Evolutionary conservation across 2,329 filamentous ascomycete genomes (phyloP).

Genomic region (Sporothrix pseudoabietina): DNA sequence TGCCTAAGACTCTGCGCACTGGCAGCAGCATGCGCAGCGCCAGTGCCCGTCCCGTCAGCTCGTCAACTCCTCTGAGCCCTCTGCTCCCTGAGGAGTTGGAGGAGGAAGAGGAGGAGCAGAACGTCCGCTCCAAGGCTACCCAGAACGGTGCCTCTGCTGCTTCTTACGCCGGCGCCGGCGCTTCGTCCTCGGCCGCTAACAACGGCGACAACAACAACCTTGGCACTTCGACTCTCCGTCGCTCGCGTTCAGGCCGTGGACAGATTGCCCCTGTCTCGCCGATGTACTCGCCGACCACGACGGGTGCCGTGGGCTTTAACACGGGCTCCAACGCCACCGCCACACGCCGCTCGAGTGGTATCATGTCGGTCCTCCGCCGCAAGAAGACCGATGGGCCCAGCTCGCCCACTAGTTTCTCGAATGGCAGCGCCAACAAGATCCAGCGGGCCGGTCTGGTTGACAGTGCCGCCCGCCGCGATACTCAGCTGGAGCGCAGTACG

Average conservation of each 20-base stretch:
- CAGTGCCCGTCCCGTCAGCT: constrained; percentile 13
- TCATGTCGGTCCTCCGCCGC: constrained; percentile 65
- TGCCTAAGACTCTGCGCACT: constrained; percentile 42
- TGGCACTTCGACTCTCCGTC: constrained; percentile 41
- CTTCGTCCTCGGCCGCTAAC: neutral
- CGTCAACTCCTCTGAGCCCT: constrained; percentile 34
- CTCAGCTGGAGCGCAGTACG: constrained; percentile 60
- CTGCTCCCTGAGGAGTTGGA: constrained; percentile 48
- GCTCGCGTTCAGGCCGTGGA: constrained; percentile 49
- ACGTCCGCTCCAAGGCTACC: neutral
- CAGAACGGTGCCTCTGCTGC: neutral
- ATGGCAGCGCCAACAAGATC: constrained; percentile 53
- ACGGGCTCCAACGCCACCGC: constrained; percentile 5
- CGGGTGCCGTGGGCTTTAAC: constrained; percentile 32
- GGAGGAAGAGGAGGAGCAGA: constrained; percentile 26
- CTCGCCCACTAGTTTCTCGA: constrained; percentile 45
- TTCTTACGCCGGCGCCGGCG: neutral
- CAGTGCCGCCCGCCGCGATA: constrained; percentile 64
- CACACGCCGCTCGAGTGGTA: constrained; percentile 47
- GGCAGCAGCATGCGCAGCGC: constrained; percentile 33
- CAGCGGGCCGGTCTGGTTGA: constrained; percentile 56
- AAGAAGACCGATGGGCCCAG: constrained; percentile 52
- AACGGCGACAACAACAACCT: constrained; percentile 11
- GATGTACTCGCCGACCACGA: constrained; percentile 32
- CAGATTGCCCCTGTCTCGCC: constrained; percentile 37